phyloP scores from a whole-genome alignment of 306 rosid species.

The Vicia faba region DNA sequence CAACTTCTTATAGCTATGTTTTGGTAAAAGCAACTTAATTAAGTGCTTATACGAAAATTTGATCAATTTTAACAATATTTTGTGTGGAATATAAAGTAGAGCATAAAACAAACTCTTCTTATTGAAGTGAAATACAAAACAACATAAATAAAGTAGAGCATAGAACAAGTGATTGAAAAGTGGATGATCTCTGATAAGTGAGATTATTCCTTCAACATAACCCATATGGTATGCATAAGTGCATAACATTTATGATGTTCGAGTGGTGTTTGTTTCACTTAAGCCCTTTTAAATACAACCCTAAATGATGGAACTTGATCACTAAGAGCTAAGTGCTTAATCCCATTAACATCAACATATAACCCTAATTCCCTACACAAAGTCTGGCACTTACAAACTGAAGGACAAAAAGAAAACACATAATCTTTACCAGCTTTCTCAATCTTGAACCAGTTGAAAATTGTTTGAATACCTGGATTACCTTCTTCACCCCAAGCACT shows the following conservation, averaged over 20 bases:
- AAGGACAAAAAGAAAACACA: constrained; percentile 60
- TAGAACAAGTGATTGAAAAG: no score
- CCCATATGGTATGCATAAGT: constrained; percentile 7
- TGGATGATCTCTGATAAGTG: no score
- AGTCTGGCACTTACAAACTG: constrained; percentile 55
- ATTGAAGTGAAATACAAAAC: background rate
- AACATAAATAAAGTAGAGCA: no score
- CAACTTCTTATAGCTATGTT: no score
- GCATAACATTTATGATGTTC: constrained; percentile 4
- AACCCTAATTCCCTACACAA: constrained; percentile 51
- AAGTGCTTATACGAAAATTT: no score
- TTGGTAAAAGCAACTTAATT: no score
- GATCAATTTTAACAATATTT: background rate
- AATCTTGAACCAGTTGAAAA: constrained; percentile 65
- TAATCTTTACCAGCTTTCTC: constrained; percentile 52
- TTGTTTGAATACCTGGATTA: constrained; percentile 46
- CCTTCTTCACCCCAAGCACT: constrained; percentile 54
- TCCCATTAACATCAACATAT: constrained; percentile 27
- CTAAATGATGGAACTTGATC: constrained; percentile 40
- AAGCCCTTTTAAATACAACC: constrained; percentile 41
- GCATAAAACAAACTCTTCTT: background rate
- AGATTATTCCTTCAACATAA: background rate
- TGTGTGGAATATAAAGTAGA: background rate
- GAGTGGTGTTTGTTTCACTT: constrained; percentile 28
- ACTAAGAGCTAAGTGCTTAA: constrained; percentile 43